Conservation (phyloP, 2,329 filamentous ascomycete species). For the Aspergillus texensis region DNA sequence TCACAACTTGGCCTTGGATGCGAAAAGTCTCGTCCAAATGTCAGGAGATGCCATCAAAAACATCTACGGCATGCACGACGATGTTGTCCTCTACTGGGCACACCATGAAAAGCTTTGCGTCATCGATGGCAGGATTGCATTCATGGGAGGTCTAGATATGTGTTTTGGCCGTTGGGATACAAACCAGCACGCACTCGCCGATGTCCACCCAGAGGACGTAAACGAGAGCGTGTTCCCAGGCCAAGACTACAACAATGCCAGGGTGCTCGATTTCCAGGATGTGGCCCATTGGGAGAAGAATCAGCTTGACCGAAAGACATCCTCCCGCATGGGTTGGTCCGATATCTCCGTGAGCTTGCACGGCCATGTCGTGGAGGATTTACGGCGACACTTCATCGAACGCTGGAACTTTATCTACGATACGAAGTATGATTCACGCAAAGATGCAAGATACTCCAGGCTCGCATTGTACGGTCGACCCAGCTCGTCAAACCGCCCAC, state of each 20-base stretch:
- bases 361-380: conserved; percentile 73
- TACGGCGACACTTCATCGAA: conserved; percentile 78
- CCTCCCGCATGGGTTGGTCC: conserved; percentile 89
- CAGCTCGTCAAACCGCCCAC: conserved; percentile 24
- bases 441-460: conserved; percentile 53
- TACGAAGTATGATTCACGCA: conserved; percentile 72
- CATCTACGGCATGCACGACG: conserved; percentile 79
- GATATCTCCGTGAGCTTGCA: conserved; percentile 78
- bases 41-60: conserved; percentile 74
- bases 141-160: conserved; percentile 90
- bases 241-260: conserved; percentile 90
- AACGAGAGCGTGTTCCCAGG: conserved; percentile 80
- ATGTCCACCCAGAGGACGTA: conserved; percentile 77
- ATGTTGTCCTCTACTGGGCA: conserved; percentile 85
- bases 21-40: conserved; percentile 62
- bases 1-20: conserved; percentile 58
- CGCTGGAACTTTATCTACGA: conserved; percentile 91
- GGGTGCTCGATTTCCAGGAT: conserved; percentile 78
- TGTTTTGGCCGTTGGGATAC: conserved; percentile 91
- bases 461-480: conserved; percentile 38
- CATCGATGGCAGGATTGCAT: conserved; percentile 75
- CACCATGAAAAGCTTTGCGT: conserved; percentile 91
- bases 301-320: conserved; percentile 77
- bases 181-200: conserved; percentile 80
- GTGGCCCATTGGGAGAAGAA: conserved; percentile 81